Conservation (phyloP, 1,284 basidiomycete genomes). For the Moniliophthora roreri region DNA sequence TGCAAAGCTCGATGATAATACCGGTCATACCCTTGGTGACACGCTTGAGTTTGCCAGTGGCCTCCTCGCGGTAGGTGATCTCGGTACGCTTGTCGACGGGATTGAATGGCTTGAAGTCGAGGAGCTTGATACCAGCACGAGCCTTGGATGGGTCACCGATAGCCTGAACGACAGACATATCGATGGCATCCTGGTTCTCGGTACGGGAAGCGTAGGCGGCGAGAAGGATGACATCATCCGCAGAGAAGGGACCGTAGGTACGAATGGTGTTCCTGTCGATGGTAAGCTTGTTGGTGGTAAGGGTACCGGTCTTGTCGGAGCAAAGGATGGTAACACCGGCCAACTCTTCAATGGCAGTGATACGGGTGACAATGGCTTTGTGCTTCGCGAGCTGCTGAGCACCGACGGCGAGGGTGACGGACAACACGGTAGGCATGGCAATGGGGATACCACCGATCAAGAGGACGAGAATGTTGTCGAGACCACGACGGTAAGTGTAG, state of each 20-base stretch:
- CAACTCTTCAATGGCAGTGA: slow-evolving; percentile 96
- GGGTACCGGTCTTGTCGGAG: slow-evolving; percentile 96
- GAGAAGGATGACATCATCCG: slow-evolving; percentile 90
- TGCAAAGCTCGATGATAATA: slow-evolving; percentile 94
- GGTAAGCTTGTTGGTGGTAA: slow-evolving; percentile 99
- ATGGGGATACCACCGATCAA: slow-evolving; percentile 99
- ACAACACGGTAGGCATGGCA: slow-evolving; percentile 96
- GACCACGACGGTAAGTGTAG: slow-evolving; percentile 90
- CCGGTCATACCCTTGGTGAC: slow-evolving; percentile 99
- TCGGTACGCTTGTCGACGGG: slow-evolving; percentile 99
- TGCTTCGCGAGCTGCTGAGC: slow-evolving; percentile 98
- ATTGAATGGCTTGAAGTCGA: slow-evolving; percentile 99
- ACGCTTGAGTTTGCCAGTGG: slow-evolving; percentile 93
- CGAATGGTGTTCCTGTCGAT: slow-evolving; percentile 93
- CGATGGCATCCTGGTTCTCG: slow-evolving; percentile 99
- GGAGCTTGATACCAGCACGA: slow-evolving; percentile 90
- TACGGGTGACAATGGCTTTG: slow-evolving; percentile 98
- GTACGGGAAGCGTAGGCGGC: slow-evolving; percentile 96
- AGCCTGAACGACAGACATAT: slow-evolving; percentile 83
- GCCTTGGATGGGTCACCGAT: slow-evolving; percentile 75
- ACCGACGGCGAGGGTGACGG: slow-evolving; percentile 96
- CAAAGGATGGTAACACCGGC: slow-evolving; percentile 97
- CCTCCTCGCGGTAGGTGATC: slow-evolving; percentile 95
- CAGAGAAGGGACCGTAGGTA: slow-evolving; percentile 87
- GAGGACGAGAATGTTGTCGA: slow-evolving; percentile 95